Conservation (phyloP, 148 eudicot species). For the Camellia japonica region DNA sequence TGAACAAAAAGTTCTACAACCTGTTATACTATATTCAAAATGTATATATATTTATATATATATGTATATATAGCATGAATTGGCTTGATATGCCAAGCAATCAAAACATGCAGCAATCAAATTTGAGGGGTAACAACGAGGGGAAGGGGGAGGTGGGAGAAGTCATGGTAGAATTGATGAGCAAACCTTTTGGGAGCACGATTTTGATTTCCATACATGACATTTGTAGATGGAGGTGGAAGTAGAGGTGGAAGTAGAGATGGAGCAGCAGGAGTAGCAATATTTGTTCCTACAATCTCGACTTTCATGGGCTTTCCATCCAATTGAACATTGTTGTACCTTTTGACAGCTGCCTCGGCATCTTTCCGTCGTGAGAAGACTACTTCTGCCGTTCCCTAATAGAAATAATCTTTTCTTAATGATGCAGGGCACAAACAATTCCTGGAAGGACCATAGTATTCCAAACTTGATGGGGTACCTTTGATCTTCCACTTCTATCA, state of each 20-base stretch:
- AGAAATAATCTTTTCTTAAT: conserved; percentile 21
- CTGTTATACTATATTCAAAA: no score
- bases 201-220: conserved; percentile 21
- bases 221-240: conserved; percentile 15
- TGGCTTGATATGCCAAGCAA: not conserved
- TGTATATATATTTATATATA: no score
- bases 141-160: no score
- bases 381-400: conserved; percentile 50
- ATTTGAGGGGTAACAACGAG: not conserved
- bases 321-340: conserved; percentile 43
- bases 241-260: conserved; percentile 18
- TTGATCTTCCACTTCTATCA: conserved; percentile 47
- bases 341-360: conserved; percentile 47
- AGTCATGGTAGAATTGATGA: no score
- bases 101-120: not conserved
- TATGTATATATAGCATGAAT: no score
- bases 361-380: conserved; percentile 40
- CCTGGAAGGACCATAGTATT: conserved; percentile 10
- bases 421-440: conserved; percentile 18
- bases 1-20: no score
- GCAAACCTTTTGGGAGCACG: conserved; percentile 33
- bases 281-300: conserved; percentile 40
- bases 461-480: conserved; percentile 31
- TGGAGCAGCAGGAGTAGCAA: conserved; percentile 17
- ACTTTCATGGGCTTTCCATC: conserved; percentile 57